phyloP scores from a whole-genome alignment of 192 early-diverging fungal genomes.

The Coemansia aciculifera region DNA sequence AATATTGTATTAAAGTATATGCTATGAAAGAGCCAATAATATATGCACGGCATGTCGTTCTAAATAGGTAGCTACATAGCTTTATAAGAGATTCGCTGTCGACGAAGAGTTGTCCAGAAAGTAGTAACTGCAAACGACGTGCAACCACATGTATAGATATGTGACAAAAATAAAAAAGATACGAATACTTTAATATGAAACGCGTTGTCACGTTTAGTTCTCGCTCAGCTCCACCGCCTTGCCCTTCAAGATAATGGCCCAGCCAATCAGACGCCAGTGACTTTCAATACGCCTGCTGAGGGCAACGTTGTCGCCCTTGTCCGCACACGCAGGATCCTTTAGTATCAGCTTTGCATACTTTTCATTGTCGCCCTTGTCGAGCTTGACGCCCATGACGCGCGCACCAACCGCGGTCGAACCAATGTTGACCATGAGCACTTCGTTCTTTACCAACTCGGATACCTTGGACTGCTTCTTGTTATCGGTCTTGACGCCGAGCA shows the following conservation, averaged over 20 bases:
- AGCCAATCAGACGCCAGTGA: constrained; percentile 99
- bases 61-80: not conserved
- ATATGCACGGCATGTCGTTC: not conserved
- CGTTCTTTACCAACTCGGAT: constrained; percentile 87
- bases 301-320: constrained; percentile 94
- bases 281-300: constrained; percentile 93
- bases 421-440: constrained; percentile 95
- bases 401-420: constrained; percentile 94
- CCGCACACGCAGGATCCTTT: constrained; percentile 90
- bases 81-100: not conserved
- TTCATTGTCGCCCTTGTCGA: constrained; percentile 48
- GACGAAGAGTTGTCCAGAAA: not conserved
- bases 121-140: not conserved
- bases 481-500: constrained; percentile 96
- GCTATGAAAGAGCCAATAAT: not conserved
- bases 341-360: constrained; percentile 87
- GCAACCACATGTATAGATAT: not conserved
- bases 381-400: constrained; percentile 91
- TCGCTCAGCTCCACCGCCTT: constrained; percentile 35
- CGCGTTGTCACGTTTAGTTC: constrained; percentile 17
- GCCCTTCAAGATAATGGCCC: constrained; percentile 94
- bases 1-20: not conserved
- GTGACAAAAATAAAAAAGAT: not conserved
- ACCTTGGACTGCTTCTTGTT: constrained; percentile 99
- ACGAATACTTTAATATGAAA: not conserved